Conservation (phyloP, 2,329 filamentous ascomycete genomes). For the Neospermospora avenae region DNA sequence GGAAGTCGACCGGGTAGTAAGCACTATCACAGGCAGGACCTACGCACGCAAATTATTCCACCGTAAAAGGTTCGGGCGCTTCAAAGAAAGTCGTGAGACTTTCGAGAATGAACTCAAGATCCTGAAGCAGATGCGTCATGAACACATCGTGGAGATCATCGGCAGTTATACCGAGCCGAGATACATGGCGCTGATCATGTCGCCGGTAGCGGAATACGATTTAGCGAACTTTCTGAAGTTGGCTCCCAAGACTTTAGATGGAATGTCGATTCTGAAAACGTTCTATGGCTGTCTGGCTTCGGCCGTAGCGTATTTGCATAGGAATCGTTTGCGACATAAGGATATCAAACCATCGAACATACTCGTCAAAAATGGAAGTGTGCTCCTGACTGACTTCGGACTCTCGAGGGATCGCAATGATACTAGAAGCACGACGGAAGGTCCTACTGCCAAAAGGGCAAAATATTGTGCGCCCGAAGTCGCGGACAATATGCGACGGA, state of each 20-base stretch:
- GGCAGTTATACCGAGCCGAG: constrained; percentile 22
- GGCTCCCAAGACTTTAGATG: constrained; percentile 15
- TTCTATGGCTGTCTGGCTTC: constrained; percentile 23
- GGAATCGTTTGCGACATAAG: constrained; percentile 20
- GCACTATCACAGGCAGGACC: background rate
- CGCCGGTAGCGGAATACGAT: constrained; percentile 18
- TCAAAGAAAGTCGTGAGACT: background rate
- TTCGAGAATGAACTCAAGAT: background rate
- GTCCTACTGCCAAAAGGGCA: constrained; percentile 17
- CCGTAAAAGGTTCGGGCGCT: background rate
- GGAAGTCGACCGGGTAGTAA: background rate
- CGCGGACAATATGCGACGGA: constrained; percentile 10
- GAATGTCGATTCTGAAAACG: constrained; percentile 2
- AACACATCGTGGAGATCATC: constrained; percentile 18
- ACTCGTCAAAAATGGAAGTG: constrained; percentile 17
- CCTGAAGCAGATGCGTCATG: constrained; percentile 10
- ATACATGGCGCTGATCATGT: constrained; percentile 16
- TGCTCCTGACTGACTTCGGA: constrained; percentile 24
- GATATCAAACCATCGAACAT: constrained; percentile 25
- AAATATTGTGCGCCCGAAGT: constrained; percentile 25
- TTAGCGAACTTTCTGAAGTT: constrained; percentile 19
- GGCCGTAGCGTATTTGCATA: constrained; percentile 19
- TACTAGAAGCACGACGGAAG: constrained; percentile 21
- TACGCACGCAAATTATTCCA: background rate
- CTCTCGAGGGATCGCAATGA: constrained; percentile 18